These are phyloP conservation scores for Dalbergia cochinchinensis DNA, from an alignment of 306 rosid genomes.

Conservation along the genomic window DNA sequence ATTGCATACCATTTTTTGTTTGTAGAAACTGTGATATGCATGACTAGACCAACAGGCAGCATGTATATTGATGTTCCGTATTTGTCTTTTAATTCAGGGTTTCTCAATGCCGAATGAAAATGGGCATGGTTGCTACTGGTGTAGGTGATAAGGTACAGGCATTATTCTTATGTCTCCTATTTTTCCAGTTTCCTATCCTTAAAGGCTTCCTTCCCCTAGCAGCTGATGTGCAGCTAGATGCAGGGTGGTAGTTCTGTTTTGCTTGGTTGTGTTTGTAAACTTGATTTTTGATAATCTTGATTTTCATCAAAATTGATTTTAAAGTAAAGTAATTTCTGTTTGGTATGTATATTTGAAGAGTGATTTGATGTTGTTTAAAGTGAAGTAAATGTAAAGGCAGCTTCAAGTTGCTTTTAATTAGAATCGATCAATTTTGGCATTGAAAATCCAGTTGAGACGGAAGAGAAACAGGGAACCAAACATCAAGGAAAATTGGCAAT, in stretches of 20 bases:
- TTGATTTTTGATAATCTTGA: too few species aligned
- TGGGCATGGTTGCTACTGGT: conserved; percentile 80
- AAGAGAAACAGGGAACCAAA: too few species aligned
- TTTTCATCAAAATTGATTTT: too few species aligned
- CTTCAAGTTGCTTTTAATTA: too few species aligned
- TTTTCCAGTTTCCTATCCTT: conserved; percentile 34
- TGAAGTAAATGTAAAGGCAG: too few species aligned
- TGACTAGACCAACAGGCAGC: not conserved
- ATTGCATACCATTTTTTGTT: conserved; percentile 12
- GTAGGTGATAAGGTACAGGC: conserved; percentile 79
- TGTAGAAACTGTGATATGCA: not conserved
- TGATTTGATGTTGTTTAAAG: too few species aligned
- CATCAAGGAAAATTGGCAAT: too few species aligned
- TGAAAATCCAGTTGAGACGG: too few species aligned
- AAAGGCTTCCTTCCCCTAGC: conserved; percentile 8
- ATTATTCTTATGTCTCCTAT: conserved; percentile 15
- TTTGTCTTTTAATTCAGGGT: conserved; percentile 65
- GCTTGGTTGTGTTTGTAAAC: too few species aligned
- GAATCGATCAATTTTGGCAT: too few species aligned
- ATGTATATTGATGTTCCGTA: conserved; percentile 37
- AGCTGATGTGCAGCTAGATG: conserved; percentile 4
- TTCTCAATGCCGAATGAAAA: conserved; percentile 81
- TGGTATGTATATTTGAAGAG: too few species aligned
- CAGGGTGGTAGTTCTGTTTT: conserved; percentile 28
- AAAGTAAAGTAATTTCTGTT: too few species aligned